These are phyloP conservation scores for Dichomitus squalens DNA, from an alignment of 1,284 basidiomycete genomes.

Conservation along the genomic window DNA sequence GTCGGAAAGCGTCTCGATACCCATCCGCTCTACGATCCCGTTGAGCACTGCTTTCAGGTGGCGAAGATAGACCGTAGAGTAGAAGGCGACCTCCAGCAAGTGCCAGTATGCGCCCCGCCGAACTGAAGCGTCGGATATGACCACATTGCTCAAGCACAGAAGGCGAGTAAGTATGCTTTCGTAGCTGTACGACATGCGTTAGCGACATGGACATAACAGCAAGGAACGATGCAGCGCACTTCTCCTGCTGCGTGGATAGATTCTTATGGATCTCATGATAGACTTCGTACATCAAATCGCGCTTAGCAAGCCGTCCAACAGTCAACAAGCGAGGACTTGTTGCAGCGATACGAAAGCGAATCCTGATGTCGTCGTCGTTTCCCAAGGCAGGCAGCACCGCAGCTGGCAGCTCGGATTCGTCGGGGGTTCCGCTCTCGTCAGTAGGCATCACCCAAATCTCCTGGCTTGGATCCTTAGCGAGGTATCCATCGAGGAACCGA, in stretches of 20 bases:
- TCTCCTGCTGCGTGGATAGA: conserved; percentile 44
- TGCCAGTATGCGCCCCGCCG: conserved; percentile 91
- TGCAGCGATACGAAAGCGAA: conserved; percentile 78
- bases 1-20: conserved; percentile 61
- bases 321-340: conserved; percentile 65
- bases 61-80: conserved; percentile 47
- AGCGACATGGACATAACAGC: conserved; percentile 9
- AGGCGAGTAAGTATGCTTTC: conserved; percentile 83
- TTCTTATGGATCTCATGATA: conserved; percentile 49
- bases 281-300: conserved; percentile 35
- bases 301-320: conserved; percentile 34
- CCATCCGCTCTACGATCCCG: conserved; percentile 69
- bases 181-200: conserved; percentile 44
- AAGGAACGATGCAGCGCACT: conserved; percentile 43
- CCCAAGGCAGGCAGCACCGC: conserved; percentile 55
- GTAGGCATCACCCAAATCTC: conserved; percentile 45
- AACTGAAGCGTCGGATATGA: conserved; percentile 78
- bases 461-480: conserved; percentile 61
- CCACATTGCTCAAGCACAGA: conserved; percentile 81
- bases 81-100: conserved; percentile 72
- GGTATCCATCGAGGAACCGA: conserved; percentile 68
- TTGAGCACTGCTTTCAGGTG: conserved; percentile 71
- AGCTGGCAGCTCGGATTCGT: conserved; percentile 40
- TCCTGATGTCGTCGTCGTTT: conserved; percentile 79
- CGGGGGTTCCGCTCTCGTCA: conserved; percentile 32